Conservation (phyloP, 768 basidiomycete species). For the Mycena sanguinolenta region DNA sequence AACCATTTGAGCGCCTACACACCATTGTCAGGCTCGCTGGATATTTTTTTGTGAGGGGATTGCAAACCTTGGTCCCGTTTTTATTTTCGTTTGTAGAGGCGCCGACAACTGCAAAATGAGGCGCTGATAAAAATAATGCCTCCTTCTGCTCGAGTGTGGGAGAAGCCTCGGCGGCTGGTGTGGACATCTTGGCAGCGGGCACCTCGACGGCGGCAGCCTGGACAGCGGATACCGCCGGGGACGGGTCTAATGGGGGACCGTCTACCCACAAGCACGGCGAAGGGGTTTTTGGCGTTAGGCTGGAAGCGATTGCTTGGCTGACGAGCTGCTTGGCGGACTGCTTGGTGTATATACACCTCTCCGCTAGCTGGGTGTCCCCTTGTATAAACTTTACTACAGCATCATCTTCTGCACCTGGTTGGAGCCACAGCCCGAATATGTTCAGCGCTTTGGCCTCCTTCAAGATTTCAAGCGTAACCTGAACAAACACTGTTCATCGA, state of each 20-base stretch:
- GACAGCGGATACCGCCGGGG: background rate
- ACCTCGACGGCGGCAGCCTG: background rate
- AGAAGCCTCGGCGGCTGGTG: background rate
- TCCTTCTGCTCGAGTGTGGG: slow-evolving; percentile 20
- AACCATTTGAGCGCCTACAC: slow-evolving; percentile 68
- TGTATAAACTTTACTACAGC: slow-evolving; percentile 48
- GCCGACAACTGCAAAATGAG: slow-evolving; percentile 68
- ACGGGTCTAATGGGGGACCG: background rate
- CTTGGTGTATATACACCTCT: slow-evolving; percentile 7
- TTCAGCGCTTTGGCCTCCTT: slow-evolving; percentile 59
- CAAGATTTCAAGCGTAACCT: slow-evolving; percentile 65
- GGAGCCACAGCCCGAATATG: slow-evolving; percentile 71
- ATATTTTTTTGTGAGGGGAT: background rate
- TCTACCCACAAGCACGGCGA: background rate
- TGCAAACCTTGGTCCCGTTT: slow-evolving; percentile 31
- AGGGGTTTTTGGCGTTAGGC: too few species aligned
- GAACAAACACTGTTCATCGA: background rate
- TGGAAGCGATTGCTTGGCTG: too few species aligned
- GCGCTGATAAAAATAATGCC: slow-evolving; percentile 56
- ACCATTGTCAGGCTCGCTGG: background rate
- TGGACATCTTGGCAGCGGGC: background rate
- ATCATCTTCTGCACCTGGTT: slow-evolving; percentile 70
- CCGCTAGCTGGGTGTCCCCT: slow-evolving; percentile 4
- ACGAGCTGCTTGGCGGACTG: background rate
- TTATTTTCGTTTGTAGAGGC: slow-evolving; percentile 67